These are phyloP conservation scores for Aotearoamyces nothofagi DNA, from an alignment of 2,329 filamentous ascomycete genomes.

Conservation along the genomic window DNA sequence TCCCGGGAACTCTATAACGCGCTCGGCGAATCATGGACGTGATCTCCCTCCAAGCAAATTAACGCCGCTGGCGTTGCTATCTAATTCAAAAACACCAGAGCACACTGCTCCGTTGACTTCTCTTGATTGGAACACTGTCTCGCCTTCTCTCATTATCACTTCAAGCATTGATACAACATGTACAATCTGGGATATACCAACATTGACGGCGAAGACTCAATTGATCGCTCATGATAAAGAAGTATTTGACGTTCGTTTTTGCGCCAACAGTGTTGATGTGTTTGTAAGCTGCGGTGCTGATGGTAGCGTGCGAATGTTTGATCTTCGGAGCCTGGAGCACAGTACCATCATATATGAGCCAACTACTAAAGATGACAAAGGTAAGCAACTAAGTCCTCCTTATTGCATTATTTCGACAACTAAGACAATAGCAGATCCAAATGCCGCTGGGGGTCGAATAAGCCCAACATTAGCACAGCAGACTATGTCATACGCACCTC, in stretches of 20 bases:
- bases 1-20: slow-evolving; percentile 51
- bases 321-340: slow-evolving; percentile 87
- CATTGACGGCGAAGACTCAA: slow-evolving; percentile 93
- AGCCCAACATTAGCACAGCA: slow-evolving; percentile 65
- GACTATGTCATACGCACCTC: slow-evolving; percentile 62
- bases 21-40: slow-evolving; percentile 41
- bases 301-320: slow-evolving; percentile 97
- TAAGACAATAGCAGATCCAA: slow-evolving; percentile 27
- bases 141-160: slow-evolving; percentile 92
- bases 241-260: slow-evolving; percentile 96
- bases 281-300: slow-evolving; percentile 97
- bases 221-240: slow-evolving; percentile 98
- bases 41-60: slow-evolving; percentile 59
- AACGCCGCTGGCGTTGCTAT: slow-evolving; percentile 80
- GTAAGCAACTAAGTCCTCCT: slow-evolving; percentile 34
- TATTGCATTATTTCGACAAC: slow-evolving; percentile 1
- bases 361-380: slow-evolving; percentile 66
- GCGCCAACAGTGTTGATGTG: slow-evolving; percentile 94
- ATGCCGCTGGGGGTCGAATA: slow-evolving; percentile 38
- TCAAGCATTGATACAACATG: slow-evolving; percentile 98
- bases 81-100: slow-evolving; percentile 96
- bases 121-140: slow-evolving; percentile 95
- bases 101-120: slow-evolving; percentile 95
- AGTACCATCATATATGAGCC: slow-evolving; percentile 99
- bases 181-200: slow-evolving; percentile 99